Evolutionary conservation across 805 yeast species (phyloP), one percentile per base, ranked within the genome.

Genomic region (Lipomyces kockii): DNA sequence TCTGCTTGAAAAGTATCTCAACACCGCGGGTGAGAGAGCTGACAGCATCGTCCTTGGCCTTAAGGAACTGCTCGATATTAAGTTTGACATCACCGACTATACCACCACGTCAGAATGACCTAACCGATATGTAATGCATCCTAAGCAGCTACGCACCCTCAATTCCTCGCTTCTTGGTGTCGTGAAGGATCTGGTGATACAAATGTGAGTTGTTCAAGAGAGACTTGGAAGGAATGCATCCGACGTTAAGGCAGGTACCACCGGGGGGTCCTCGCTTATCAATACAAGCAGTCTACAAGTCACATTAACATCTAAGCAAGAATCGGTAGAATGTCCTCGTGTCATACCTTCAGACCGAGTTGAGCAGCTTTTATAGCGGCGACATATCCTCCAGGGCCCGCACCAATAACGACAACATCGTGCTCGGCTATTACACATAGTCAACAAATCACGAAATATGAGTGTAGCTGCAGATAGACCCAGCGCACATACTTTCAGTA

Each of bases 331-430:
- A 43, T 43, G 20, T 43, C 22, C 49, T 37, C 43, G 43, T 12
- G 43, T 37, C 49, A 43, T 55, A 71, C 73, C 67, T 93, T 89
- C 75, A 84, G 85, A 54, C 98, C 98, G 69, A 93, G 84, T 84
- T 95, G 99, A 61, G 99, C 99, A 68, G 97, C 97, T 81, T 92
- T 94, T 80, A 95, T 95, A 76, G 99, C 99, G 64, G 98, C 98
- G 75, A 95, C 95, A 80, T 95, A 95, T 71, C 99, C 99, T 80
- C 98, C 99, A 74, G 99, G 99, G 67, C 99, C 99, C 76, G 98
- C 98, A 74, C 99, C 99, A 77, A 95, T 90, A 75, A 95, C 91
- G 64, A 94, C 97, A 64, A 95, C 86, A 77, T 95, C 98, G 78
- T 91, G 95, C 77, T 89, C 88, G 43, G 60, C 71, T 56, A 62